Percentiles rank a stretch among this genome's conserved stretches.
Conservation (phyloP, 306 rosid species). For the Geum urbanum region DNA sequence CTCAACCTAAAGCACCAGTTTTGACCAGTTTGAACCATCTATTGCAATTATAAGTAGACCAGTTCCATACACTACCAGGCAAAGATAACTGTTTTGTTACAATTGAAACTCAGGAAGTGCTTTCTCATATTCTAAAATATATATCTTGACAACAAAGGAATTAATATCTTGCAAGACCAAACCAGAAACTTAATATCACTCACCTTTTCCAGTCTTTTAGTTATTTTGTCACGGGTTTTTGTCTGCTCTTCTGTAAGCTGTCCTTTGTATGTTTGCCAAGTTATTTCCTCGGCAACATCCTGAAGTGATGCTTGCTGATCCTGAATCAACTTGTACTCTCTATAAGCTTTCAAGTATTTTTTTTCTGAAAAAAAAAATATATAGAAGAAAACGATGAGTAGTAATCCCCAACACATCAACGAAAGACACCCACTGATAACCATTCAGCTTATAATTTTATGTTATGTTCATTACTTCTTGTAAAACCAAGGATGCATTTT, state of each 20-base stretch:
- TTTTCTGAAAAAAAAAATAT: conserved; percentile 34
- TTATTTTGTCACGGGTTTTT: conserved; percentile 78
- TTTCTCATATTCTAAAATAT: background rate
- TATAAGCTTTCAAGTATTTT: conserved; percentile 48
- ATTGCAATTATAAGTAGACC: too few species aligned
- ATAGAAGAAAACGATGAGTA: conserved; percentile 10
- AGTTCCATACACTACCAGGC: too few species aligned
- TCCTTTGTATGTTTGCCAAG: conserved; percentile 95
- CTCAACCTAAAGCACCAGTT: too few species aligned
- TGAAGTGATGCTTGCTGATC: conserved; percentile 92
- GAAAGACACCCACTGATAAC: background rate
- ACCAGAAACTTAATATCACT: conserved; percentile 25
- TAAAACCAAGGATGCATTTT: background rate
- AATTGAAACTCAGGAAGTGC: too few species aligned
- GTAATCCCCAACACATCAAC: background rate
- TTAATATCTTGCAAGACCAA: background rate
- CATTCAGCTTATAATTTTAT: background rate
- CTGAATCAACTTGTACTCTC: conserved; percentile 52
- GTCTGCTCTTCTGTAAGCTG: conserved; percentile 88
- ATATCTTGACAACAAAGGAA: background rate
- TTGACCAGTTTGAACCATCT: background rate
- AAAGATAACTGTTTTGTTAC: too few species aligned
- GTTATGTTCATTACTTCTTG: background rate
- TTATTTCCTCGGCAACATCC: conserved; percentile 85
- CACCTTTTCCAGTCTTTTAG: conserved; percentile 87